phyloP scores from a whole-genome alignment of 2,329 filamentous ascomycete species.

The Tolypocladium paradoxum region DNA sequence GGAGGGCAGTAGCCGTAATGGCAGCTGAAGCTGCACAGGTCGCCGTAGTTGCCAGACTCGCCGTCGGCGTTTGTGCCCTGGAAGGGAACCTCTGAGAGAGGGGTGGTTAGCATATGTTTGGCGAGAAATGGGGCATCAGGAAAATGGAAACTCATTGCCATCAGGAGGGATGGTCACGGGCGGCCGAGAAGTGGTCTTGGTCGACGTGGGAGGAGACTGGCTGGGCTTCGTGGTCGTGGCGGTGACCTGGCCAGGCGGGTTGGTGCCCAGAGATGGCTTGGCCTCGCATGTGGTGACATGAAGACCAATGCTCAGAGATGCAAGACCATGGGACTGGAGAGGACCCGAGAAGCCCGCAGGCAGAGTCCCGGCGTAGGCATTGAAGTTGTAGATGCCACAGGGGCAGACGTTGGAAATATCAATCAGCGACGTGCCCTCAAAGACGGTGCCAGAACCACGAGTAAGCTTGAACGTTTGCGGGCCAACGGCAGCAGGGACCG shows the following conservation, averaged over 20 bases:
- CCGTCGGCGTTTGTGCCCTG: slow-evolving; percentile 18
- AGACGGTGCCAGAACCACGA: slow-evolving; percentile 26
- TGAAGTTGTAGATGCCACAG: slow-evolving; percentile 47
- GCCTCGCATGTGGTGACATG: slow-evolving; percentile 9
- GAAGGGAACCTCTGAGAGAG: slow-evolving; percentile 11
- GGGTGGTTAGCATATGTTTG: neutral
- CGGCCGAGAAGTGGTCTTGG: slow-evolving; percentile 21
- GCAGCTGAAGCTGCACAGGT: slow-evolving; percentile 24
- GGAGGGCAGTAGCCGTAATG: slow-evolving; percentile 20
- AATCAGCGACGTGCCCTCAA: slow-evolving; percentile 37
- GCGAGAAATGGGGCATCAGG: no score
- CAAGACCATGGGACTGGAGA: slow-evolving; percentile 2
- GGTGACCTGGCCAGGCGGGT: slow-evolving; percentile 6
- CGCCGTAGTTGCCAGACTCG: slow-evolving; percentile 19
- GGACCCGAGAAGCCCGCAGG: slow-evolving; percentile 18
- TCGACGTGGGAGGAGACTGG: slow-evolving; percentile 18
- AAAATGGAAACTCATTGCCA: neutral
- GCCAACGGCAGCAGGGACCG: slow-evolving; percentile 33
- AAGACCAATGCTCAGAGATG: slow-evolving; percentile 3
- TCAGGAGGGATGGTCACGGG: slow-evolving; percentile 12
- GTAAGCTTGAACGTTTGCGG: slow-evolving; percentile 30
- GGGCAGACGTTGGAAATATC: slow-evolving; percentile 36
- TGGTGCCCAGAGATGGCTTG: slow-evolving; percentile 19
- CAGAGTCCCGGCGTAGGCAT: slow-evolving; percentile 40
- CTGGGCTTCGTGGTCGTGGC: slow-evolving; percentile 1